Evolutionary conservation across 257 asterid genomes (phyloP).

Genomic region (Salvia miltiorrhiza): DNA sequence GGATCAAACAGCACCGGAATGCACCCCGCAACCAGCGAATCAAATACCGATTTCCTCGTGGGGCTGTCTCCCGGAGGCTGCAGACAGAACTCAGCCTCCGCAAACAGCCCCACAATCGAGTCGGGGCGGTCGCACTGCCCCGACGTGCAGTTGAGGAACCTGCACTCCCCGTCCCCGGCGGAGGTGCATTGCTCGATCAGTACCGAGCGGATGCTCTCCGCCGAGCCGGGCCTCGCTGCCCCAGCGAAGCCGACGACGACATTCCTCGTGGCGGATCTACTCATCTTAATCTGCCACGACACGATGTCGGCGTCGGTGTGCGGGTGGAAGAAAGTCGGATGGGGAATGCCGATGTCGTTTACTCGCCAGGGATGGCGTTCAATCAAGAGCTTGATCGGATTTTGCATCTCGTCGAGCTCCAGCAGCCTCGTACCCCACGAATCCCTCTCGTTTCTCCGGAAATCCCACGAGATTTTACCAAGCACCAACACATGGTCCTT

Average conservation of each 20-base stretch:
- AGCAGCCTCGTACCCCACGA: constrained; percentile 64
- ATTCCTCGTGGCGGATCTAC: constrained; percentile 25
- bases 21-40: constrained; percentile 60
- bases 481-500: constrained; percentile 67
- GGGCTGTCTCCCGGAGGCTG: constrained; percentile 82
- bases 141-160: constrained; percentile 45
- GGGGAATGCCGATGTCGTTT: constrained; percentile 66
- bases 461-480: constrained; percentile 74
- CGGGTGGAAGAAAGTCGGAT: constrained; percentile 74
- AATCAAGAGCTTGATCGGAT: constrained; percentile 61
- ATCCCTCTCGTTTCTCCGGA: constrained; percentile 37
- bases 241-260: constrained; percentile 59
- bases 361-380: constrained; percentile 66
- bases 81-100: constrained; percentile 64
- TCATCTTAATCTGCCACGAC: constrained; percentile 48
- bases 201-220: constrained; percentile 41
- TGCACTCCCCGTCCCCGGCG: constrained; percentile 30
- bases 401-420: constrained; percentile 68
- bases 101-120: constrained; percentile 35
- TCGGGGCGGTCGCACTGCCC: constrained; percentile 48
- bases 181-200: constrained; percentile 52
- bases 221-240: constrained; percentile 49
- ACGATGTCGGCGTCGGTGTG: constrained; percentile 50
- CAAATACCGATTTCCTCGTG: constrained; percentile 71
- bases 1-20: constrained; percentile 67